Base-by-base conservation (phyloP, 139 green algal species). In the Tetradesmus lagerheimii region DNA sequence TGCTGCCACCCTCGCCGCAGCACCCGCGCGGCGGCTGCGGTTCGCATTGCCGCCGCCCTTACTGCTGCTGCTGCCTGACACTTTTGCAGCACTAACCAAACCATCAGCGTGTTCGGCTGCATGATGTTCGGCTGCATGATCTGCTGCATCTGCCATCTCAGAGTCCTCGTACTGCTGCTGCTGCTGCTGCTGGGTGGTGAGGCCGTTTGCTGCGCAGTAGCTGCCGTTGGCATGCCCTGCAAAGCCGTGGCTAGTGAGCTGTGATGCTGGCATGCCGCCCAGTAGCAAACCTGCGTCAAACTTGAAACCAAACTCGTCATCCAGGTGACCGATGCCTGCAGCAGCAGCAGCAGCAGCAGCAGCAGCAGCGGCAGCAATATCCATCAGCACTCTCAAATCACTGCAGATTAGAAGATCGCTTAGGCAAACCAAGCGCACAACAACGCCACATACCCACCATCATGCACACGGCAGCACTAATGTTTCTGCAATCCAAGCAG, bases 21-120 rank as follows among this genome's bases (percentile, higher is more conserved):
- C 83, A 4, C 43, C 38, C 2, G 83, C 83, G 34, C 83, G 62
- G 25, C 83, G 64, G 83, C 64, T 88, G 83, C 83, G 83, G 37
- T 50, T 87, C 50, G 39, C 15, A 62, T 83, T 83, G 16, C 77
- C 15, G 37, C 41, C 38, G 39, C 79, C 45, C 12, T 12, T 75
- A 18, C 45, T 75, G 47, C 31, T 47, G 80, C 82, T 79, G 57
- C 53, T 62, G 35, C 35, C 45, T 34, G n/a, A 34, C 1, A 20
- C 25, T n/a, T n/a, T 71, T 4, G 20, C 57, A 18, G 45, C 45
- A 12, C 16, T 76, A 12, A 76, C 29, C 15, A 76, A 14, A 23
- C 57, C 57, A n/a, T 71, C 57, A 1, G 57, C 23, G 20, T n/a
- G n/a, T n/a, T n/a, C n/a, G n/a, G n/a, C n/a, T n/a, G n/a, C n/a